Conservation (phyloP, 2,329 filamentous ascomycete genomes). For the Colletotrichum agaves region DNA sequence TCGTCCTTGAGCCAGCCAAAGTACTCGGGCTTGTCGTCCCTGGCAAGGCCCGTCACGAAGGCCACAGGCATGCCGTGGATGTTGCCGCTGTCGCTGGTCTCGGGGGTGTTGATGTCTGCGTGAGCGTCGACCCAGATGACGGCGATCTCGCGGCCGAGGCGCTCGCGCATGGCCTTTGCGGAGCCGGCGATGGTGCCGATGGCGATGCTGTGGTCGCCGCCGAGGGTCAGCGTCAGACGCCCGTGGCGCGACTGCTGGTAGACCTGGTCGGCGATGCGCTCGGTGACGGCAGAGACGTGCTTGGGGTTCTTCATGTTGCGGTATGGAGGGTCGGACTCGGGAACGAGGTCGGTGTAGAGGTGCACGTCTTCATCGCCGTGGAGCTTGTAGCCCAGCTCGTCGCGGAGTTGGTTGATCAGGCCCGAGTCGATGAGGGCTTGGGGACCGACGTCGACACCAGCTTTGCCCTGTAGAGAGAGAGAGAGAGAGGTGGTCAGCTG, state of each 20-base stretch:
- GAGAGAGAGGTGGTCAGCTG: constrained; percentile 25
- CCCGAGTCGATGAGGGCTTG: constrained; percentile 89
- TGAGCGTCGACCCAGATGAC: constrained; percentile 99
- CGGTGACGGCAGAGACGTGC: constrained; percentile 86
- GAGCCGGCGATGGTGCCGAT: constrained; percentile 92
- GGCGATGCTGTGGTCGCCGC: constrained; percentile 95
- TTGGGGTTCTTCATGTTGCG: constrained; percentile 95
- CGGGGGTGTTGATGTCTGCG: constrained; percentile 96
- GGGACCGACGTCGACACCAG: constrained; percentile 90
- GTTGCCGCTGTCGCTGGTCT: constrained; percentile 89
- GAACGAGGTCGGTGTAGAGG: constrained; percentile 80
- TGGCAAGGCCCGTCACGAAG: constrained; percentile 88
- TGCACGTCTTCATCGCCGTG: constrained; percentile 86
- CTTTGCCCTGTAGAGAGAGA: constrained; percentile 73
- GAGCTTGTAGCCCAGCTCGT: constrained; percentile 90
- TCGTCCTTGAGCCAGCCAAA: constrained; percentile 91
- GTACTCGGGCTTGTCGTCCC: constrained; percentile 77
- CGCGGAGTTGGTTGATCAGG: constrained; percentile 82
- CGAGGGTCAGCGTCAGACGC: constrained; percentile 89
- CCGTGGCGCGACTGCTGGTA: constrained; percentile 87
- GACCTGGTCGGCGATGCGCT: constrained; percentile 82
- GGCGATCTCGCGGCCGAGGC: constrained; percentile 83
- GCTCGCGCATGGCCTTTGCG: constrained; percentile 85
- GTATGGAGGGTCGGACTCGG: constrained; percentile 78
- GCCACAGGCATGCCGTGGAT: constrained; percentile 98